A percentile compares a stretch with the other conserved stretches of the same genome.
Evolutionary conservation across 2,329 filamentous ascomycete genomes (phyloP).

Genomic region (Penicillium sclerotigenum): DNA sequence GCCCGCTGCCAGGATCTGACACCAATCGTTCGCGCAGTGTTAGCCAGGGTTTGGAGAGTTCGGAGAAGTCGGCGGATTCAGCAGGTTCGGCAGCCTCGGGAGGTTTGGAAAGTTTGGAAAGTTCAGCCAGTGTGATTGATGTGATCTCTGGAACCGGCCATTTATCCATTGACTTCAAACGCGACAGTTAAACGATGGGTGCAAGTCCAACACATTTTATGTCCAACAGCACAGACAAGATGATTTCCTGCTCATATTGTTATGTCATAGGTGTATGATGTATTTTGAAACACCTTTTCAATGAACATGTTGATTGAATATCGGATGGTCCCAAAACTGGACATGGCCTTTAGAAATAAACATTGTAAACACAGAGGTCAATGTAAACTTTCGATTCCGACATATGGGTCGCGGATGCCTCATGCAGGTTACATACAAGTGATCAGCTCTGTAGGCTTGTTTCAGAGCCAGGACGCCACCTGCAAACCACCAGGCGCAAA

Average conservation of each 20-base stretch:
- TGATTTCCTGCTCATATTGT: background rate
- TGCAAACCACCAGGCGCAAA: conserved; percentile 12
- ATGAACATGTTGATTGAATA: background rate
- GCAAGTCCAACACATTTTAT: background rate
- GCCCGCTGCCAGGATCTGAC: background rate
- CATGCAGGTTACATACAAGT: background rate
- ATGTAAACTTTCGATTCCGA: background rate
- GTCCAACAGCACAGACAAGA: background rate
- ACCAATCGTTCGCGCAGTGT: background rate
- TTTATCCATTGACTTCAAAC: background rate
- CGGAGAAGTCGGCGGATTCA: background rate
- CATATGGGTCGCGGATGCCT: background rate
- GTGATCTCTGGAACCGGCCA: background rate
- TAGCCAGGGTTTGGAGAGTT: background rate
- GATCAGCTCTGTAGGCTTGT: conserved; percentile 4
- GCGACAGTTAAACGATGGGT: background rate
- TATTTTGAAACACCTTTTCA: background rate
- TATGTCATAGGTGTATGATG: background rate
- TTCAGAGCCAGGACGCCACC: conserved; percentile 7
- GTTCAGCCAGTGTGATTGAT: background rate
- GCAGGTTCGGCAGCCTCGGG: background rate
- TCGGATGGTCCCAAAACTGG: background rate
- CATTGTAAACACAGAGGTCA: background rate
- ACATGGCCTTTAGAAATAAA: background rate
- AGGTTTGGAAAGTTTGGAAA: background rate